Percentiles rank a stretch among this genome's conserved stretches.
Conservation (phyloP, 352 stramenopile species). For the Phytopythium mirpurense region DNA sequence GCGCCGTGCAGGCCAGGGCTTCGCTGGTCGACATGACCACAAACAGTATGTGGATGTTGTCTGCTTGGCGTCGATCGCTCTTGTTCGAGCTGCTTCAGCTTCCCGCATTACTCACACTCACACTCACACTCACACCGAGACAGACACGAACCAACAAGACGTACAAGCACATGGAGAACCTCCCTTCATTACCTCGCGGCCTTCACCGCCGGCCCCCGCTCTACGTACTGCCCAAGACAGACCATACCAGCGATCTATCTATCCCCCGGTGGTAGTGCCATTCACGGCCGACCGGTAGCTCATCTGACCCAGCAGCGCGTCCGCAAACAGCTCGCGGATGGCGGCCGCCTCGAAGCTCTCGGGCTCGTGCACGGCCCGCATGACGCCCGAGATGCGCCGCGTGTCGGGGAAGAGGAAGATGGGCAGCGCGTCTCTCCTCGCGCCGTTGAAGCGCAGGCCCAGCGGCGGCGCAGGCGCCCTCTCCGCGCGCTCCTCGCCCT, state of each 20-base stretch:
- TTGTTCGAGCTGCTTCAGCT: not conserved
- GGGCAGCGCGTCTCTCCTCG: slow-evolving; percentile 45
- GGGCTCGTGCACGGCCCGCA: slow-evolving; percentile 30
- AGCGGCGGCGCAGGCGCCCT: slow-evolving; percentile 27
- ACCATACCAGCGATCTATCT: too few relatives aligned
- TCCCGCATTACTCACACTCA: not conserved
- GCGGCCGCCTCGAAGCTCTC: slow-evolving; percentile 51
- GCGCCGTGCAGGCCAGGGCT: not conserved
- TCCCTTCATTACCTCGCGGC: too few relatives aligned
- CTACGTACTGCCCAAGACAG: too few relatives aligned
- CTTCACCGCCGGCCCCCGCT: too few relatives aligned
- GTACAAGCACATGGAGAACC: too few relatives aligned
- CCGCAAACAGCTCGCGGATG: slow-evolving; percentile 46
- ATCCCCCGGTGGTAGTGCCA: too few relatives aligned
- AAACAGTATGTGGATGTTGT: not conserved
- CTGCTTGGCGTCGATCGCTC: not conserved
- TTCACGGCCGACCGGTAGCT: slow-evolving; percentile 3
- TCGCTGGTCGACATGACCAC: not conserved
- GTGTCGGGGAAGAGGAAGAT: slow-evolving; percentile 72
- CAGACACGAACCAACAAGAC: too few relatives aligned
- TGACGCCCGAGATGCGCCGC: slow-evolving; percentile 47
- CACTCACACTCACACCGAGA: too few relatives aligned
- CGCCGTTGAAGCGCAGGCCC: slow-evolving; percentile 31
- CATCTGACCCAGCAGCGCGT: slow-evolving; percentile 25
- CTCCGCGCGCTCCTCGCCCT: slow-evolving; percentile 14